These are phyloP conservation scores for Geotrichum klebahnii DNA, from an alignment of 1,139 yeast genomes.

Conservation along the genomic window DNA sequence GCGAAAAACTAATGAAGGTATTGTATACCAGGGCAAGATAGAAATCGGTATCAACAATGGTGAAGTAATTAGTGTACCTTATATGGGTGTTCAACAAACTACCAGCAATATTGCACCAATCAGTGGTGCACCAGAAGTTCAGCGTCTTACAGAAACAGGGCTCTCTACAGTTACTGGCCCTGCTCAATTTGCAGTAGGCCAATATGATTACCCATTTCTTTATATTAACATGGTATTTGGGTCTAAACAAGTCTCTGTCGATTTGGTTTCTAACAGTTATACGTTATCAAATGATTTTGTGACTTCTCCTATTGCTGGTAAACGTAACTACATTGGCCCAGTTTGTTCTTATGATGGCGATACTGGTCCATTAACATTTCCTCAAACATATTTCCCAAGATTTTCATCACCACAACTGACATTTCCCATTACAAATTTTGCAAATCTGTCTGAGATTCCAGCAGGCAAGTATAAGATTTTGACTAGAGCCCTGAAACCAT, in stretches of 20 bases:
- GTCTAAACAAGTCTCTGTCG: slow-evolving; percentile 13
- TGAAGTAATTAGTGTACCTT: slow-evolving; percentile 14
- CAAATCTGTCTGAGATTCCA: slow-evolving; percentile 3
- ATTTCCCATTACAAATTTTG: slow-evolving; percentile 8
- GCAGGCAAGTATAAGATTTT: slow-evolving; percentile 18
- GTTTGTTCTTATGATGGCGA: background rate
- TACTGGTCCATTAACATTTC: slow-evolving; percentile 6
- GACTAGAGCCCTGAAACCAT: slow-evolving; percentile 17
- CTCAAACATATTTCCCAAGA: background rate
- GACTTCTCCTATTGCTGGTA: background rate
- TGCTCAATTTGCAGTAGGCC: background rate
- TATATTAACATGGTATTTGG: slow-evolving; percentile 8
- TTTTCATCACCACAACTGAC: background rate
- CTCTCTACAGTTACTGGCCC: background rate
- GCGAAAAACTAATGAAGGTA: background rate
- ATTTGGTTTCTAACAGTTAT: slow-evolving; percentile 13
- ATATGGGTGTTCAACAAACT: slow-evolving; percentile 14
- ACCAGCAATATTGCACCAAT: slow-evolving; percentile 1
- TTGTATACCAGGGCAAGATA: slow-evolving; percentile 17
- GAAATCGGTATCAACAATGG: slow-evolving; percentile 11
- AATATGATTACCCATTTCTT: slow-evolving; percentile 6
- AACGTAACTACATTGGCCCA: slow-evolving; percentile 12
- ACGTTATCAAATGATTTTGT: background rate
- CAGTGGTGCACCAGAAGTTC: background rate
- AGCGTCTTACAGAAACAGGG: background rate